Evolutionary conservation across 768 basidiomycete species (phyloP).

Genomic region (Suillus weaverae): DNA sequence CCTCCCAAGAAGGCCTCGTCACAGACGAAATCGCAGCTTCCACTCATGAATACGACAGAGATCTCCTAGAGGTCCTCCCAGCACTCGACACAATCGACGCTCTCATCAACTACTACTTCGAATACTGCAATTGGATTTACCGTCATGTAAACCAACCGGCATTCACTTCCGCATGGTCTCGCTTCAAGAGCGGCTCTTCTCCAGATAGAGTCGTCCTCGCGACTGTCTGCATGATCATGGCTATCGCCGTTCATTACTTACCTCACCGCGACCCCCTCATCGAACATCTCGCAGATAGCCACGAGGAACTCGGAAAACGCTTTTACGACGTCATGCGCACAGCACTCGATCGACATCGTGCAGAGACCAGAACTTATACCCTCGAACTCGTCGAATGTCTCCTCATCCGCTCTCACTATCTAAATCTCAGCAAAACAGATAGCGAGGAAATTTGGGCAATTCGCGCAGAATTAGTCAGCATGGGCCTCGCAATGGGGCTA

Average conservation of each 20-base stretch:
- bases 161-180: slow-evolving; percentile 67
- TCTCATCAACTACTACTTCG: slow-evolving; percentile 76
- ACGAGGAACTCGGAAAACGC: slow-evolving; percentile 60
- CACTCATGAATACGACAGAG: slow-evolving; percentile 65
- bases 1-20: slow-evolving; percentile 45
- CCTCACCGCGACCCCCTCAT: slow-evolving; percentile 65
- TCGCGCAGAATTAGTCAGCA: slow-evolving; percentile 69
- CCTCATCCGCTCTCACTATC: slow-evolving; percentile 69
- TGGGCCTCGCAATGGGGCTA: slow-evolving; percentile 80
- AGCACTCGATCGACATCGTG: slow-evolving; percentile 60
- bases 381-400: slow-evolving; percentile 77
- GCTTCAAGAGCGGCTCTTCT: slow-evolving; percentile 66
- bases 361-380: slow-evolving; percentile 59
- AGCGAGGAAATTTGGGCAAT: slow-evolving; percentile 82
- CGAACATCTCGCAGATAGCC: slow-evolving; percentile 47
- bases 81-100: slow-evolving; percentile 67
- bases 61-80: slow-evolving; percentile 68
- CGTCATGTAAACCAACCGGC: slow-evolving; percentile 68
- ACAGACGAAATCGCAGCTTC: slow-evolving; percentile 42
- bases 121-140: slow-evolving; percentile 88
- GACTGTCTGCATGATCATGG: slow-evolving; percentile 74
- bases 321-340: slow-evolving; percentile 70
- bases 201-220: slow-evolving; percentile 70
- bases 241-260: slow-evolving; percentile 71
- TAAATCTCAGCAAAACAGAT: slow-evolving; percentile 71